A percentile compares a stretch with the other conserved stretches of the same genome.
These are phyloP conservation scores for Sphagnurus paluster DNA, from an alignment of 1,284 basidiomycete genomes.

Conservation along the genomic window DNA sequence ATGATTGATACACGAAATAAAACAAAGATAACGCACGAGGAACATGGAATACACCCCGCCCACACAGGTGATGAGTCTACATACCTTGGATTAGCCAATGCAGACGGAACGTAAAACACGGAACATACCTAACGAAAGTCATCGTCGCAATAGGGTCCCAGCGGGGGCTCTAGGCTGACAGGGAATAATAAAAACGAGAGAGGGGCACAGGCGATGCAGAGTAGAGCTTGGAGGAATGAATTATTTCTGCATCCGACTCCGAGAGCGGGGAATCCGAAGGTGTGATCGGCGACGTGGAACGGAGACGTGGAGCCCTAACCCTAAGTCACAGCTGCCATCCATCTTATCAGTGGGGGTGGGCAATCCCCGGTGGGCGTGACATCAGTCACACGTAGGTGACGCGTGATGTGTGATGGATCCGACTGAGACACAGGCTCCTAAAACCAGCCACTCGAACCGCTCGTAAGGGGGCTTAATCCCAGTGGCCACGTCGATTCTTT, in stretches of 20 bases:
- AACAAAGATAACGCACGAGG: conserved; percentile 46
- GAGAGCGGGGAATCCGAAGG: conserved; percentile 13
- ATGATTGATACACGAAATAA: conserved; percentile 4
- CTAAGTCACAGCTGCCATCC: conserved; percentile 17
- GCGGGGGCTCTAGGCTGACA: too few species aligned
- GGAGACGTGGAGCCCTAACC: conserved; percentile 40
- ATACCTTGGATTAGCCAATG: conserved; percentile 1
- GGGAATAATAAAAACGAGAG: neutral
- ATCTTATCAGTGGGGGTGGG: too few species aligned
- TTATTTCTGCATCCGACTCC: neutral
- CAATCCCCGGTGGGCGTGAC: too few species aligned
- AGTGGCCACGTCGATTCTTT: too few species aligned
- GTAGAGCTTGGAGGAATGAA: too few species aligned
- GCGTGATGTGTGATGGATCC: too few species aligned
- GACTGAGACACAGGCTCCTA: too few species aligned
- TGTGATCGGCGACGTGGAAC: conserved; percentile 17
- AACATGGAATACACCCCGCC: conserved; percentile 80
- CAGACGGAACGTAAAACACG: neutral
- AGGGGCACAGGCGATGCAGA: too few species aligned
- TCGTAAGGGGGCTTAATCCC: too few species aligned
- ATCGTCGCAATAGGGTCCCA: conserved; percentile 23
- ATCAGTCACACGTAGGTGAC: too few species aligned
- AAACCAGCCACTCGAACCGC: too few species aligned
- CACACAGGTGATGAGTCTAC: conserved; percentile 64
- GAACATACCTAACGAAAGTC: conserved; percentile 39